Evolutionary conservation across 768 basidiomycete genomes (phyloP), one percentile per base, ranked within the genome.

Genomic region (Pisolithus marmoratus): DNA sequence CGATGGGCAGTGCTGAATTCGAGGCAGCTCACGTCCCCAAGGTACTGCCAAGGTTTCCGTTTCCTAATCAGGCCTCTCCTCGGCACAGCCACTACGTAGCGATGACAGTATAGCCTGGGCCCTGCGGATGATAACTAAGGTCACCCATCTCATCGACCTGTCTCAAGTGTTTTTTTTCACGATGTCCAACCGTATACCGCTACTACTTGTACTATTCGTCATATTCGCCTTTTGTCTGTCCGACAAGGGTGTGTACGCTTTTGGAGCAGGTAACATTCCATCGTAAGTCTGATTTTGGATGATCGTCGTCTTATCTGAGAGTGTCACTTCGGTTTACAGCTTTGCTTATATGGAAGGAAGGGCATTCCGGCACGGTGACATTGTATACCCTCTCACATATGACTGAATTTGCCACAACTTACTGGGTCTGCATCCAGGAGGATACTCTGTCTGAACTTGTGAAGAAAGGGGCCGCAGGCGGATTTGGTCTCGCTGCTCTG

Each of bases 361-460:
- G 57, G 88, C 88, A 1, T 90, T 89, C 70, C 74, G 91, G 44
- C 93, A 96, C 63, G 94, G 94, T 40, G 92, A 96, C 68, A 93
- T 96, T 46, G 81, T 81, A 37, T 51, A 78, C 74, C 72, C 9
- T 57, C 59, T 7, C 24, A 4, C 38, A 45, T 45, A 22, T 36
- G 22, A 45, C 24, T 11, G 20, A 46, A 55, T 71, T 47, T 6
- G 15, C 9, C 24, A 41, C 47, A 51, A 27, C 53, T 56, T 34
- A 60, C 51, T 55, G 58, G 12, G 9, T 17, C 15, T 60, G 56
- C 4, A 56, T 62, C 38, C 67, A 91, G 85, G 89, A 89, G 74
- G 85, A 89, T 65, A 68, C 77, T 0, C 73, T 90, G 2, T 65
- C 74, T n/a, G 78, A 84, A 27, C 64, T 88, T 8, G 61, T 77